Evolutionary conservation across 345 rosid genomes (phyloP).

Genomic region (Barbarea vulgaris): DNA sequence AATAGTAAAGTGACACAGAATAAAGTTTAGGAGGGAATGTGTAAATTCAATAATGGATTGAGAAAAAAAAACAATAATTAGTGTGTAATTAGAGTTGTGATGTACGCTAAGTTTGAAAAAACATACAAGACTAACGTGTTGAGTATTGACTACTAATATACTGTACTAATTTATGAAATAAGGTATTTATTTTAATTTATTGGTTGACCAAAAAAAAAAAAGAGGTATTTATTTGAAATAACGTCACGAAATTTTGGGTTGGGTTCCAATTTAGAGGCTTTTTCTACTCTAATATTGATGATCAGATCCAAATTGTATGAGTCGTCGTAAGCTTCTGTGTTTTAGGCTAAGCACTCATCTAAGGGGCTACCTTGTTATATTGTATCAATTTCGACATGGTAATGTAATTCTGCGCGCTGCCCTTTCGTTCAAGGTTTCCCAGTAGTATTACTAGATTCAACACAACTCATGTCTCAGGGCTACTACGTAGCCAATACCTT

Average conservation of each 20-base stretch:
- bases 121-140: constrained; percentile 9
- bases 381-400: not conserved
- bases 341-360: not conserved
- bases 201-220: too few relatives aligned
- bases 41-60: constrained; percentile 28
- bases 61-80: not conserved
- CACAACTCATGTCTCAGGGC: not conserved
- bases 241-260: too few relatives aligned
- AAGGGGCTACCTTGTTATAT: not conserved
- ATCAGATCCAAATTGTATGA: not conserved
- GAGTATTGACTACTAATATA: not conserved
- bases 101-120: not conserved
- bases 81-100: constrained; percentile 12
- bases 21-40: not conserved
- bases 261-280: too few relatives aligned
- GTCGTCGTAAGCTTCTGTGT: not conserved
- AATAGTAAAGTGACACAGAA: not conserved
- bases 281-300: too few relatives aligned
- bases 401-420: not conserved
- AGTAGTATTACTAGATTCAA: not conserved
- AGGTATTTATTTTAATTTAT: not conserved
- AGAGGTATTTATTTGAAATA: not conserved
- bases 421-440: not conserved
- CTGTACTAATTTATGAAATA: not conserved
- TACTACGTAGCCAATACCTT: not conserved